phyloP scores from a whole-genome alignment of 2,329 filamentous ascomycete species.

The Cladorrhinum sp. region DNA sequence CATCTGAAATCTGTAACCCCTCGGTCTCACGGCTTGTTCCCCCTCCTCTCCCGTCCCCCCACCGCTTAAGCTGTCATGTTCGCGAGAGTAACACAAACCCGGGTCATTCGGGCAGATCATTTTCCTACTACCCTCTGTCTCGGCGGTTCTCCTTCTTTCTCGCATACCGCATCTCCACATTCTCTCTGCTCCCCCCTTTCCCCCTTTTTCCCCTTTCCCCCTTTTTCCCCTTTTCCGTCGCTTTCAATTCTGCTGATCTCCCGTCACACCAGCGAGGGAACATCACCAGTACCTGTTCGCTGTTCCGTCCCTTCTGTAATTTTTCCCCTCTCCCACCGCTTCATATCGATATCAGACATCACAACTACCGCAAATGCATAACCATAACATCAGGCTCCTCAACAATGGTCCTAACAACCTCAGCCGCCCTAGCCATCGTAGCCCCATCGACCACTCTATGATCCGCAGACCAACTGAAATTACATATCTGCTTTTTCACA shows the following conservation, averaged over 20 bases:
- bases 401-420: constrained; percentile 71
- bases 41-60: too few relatives aligned
- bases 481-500: constrained; percentile 74
- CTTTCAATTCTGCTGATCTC: neutral
- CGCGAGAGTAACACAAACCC: neutral
- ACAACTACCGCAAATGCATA: constrained; percentile 61
- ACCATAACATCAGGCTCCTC: constrained; percentile 88
- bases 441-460: constrained; percentile 93
- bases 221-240: too few relatives aligned
- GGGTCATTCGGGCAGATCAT: neutral
- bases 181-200: neutral
- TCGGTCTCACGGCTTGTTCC: neutral
- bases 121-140: neutral
- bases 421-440: constrained; percentile 87
- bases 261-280: neutral
- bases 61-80: neutral
- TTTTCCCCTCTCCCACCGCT: neutral
- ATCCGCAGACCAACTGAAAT: constrained; percentile 96
- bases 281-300: neutral
- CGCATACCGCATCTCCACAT: neutral
- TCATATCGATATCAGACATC: neutral
- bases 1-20: neutral
- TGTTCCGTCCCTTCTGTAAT: neutral
- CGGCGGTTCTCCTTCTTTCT: neutral
- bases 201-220: neutral